Evolutionary conservation across 169 alveolate species (phyloP).

Genomic region (Besnoitia besnoiti): DNA sequence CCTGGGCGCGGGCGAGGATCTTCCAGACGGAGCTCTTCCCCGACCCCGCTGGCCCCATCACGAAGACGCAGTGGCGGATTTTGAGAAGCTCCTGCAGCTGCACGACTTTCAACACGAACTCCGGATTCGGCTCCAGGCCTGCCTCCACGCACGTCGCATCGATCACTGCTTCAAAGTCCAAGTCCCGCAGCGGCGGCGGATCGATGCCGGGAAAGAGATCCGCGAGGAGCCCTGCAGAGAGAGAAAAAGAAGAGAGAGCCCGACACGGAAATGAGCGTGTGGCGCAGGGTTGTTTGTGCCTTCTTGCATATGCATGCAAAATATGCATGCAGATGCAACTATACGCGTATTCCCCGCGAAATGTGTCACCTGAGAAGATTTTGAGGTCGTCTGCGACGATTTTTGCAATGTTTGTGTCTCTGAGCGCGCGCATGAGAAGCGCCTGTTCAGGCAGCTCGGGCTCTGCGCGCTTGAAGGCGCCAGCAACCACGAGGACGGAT

Average conservation of each 20-base stretch:
- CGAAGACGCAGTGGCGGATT: slow-evolving; percentile 95
- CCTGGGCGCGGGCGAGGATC: slow-evolving; percentile 92
- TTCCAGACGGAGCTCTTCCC: slow-evolving; percentile 95
- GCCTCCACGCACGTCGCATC: slow-evolving; percentile 82
- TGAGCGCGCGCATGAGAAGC: slow-evolving; percentile 93
- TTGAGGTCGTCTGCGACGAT: slow-evolving; percentile 90
- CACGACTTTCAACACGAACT: slow-evolving; percentile 90
- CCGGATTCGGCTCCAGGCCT: slow-evolving; percentile 75
- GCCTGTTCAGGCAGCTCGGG: slow-evolving; percentile 92
- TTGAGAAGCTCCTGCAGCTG: slow-evolving; percentile 92
- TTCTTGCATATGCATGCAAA: neutral
- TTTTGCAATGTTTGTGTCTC: slow-evolving; percentile 97
- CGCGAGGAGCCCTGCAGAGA: slow-evolving; percentile 82
- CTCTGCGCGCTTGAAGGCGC: slow-evolving; percentile 94
- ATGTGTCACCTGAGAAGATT: slow-evolving; percentile 89
- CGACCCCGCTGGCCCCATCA: slow-evolving; percentile 96
- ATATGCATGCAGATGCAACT: slow-evolving; percentile 77
- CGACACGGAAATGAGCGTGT: neutral
- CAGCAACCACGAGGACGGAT: slow-evolving; percentile 96
- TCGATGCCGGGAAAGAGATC: slow-evolving; percentile 95
- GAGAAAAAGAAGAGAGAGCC: neutral
- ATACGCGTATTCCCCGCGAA: slow-evolving; percentile 37
- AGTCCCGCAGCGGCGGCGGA: slow-evolving; percentile 91
- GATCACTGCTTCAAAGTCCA: slow-evolving; percentile 86
- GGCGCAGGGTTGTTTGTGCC: neutral